phyloP scores from a whole-genome alignment of 108 stramenopile genomes.

The Nitzschia putrida region DNA sequence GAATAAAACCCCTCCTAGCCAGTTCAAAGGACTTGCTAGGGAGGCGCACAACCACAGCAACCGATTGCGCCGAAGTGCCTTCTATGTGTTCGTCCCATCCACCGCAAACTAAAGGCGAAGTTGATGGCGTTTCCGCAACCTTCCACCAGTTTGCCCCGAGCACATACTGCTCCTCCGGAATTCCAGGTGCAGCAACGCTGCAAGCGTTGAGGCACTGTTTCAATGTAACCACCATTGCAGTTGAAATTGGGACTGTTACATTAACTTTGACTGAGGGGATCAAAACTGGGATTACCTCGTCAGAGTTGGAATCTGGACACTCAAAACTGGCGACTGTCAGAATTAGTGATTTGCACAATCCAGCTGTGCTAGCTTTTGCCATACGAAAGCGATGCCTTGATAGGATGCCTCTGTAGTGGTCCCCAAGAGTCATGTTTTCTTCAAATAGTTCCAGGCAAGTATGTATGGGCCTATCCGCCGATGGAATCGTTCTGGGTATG shows the following conservation, averaged over 20 bases:
- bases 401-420: slow-evolving; percentile 10
- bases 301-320: neutral
- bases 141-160: slow-evolving; percentile 62
- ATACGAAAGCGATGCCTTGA: slow-evolving; percentile 11
- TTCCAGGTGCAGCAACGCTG: neutral
- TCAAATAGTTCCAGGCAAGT: no score
- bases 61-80: neutral
- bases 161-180: slow-evolving; percentile 41
- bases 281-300: neutral
- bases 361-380: slow-evolving; percentile 17
- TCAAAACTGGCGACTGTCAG: slow-evolving; percentile 18
- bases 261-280: slow-evolving; percentile 30
- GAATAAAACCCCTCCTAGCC: slow-evolving; percentile 53
- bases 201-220: neutral
- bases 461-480: no score
- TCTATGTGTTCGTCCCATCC: slow-evolving; percentile 59
- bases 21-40: slow-evolving; percentile 12
- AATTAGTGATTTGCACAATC: slow-evolving; percentile 18
- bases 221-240: neutral
- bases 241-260: slow-evolving; percentile 5
- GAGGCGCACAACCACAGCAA: slow-evolving; percentile 5
- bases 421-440: no score
- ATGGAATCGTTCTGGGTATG: no score
- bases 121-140: slow-evolving; percentile 35
- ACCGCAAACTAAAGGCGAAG: slow-evolving; percentile 50